Evolutionary conservation across 202 grass and related monocot species (phyloP), one percentile per base, ranked within the genome.

Genomic region (Tripidium arundinaceum): DNA sequence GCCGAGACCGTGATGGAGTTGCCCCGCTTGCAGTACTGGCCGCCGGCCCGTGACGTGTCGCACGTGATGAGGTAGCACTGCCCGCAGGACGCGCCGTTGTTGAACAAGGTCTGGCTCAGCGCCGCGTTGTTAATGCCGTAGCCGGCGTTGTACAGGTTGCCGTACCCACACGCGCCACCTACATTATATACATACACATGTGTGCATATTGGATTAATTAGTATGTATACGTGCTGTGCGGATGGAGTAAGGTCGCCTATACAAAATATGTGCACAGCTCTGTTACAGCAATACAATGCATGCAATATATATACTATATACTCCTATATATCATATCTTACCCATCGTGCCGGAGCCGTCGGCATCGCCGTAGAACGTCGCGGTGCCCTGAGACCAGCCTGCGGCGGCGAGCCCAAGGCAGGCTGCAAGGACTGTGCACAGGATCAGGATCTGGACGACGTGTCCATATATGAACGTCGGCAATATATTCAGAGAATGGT

Each of bases 21-120:
- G 43, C 68, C 9, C 34, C 68, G 12, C 62, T 86, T 86, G 88
- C 88, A 90, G 13, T 16, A 63, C 60, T 63, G 60, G 2, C 73
- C 60, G 27, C 60, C 58, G 4, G 1, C 0, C 0, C 58, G 58
- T 7, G 38, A 24, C 37, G 24, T 11, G 65, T 82, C 76, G 76
- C 88, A 90, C 0, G 5, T 65, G 76, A 90, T 71, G 26, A 54
- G 34, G 75, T 79, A 97, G 85, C 93, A 97, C 62, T 91, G 83
- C 27, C 93, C 88, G 25, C 90, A 93, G 18, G 90, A 84, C 31
- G 88, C 87, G 34, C 94, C 94, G 67, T 90, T 58, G 78, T 89
- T 89, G 87, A 97, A 97, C 26, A 97, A 54, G 25, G 42, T 86
- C 45, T 74, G 63, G 83, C 94, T 97, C 33, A 97, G 83, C 19